phyloP scores from a whole-genome alignment of 306 rosid genomes.

The Citrullus colocynthis region DNA sequence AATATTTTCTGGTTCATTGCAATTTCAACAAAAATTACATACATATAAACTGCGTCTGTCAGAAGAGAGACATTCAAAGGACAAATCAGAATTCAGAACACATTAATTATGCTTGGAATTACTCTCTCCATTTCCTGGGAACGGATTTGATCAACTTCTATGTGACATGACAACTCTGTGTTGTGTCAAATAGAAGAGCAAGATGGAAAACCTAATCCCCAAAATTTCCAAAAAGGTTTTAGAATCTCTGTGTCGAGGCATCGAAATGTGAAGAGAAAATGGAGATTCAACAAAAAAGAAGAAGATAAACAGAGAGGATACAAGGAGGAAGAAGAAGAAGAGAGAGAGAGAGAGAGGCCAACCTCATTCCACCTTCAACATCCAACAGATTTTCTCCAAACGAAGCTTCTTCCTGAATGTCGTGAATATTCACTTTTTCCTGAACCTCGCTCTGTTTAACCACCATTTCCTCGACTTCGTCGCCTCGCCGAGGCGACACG shows the following conservation, averaged over 20 bases:
- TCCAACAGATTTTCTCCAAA: conserved; percentile 85
- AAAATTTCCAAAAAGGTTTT: background rate
- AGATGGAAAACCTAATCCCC: background rate
- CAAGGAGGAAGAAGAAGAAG: background rate
- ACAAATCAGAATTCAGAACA: background rate
- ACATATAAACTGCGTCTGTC: background rate
- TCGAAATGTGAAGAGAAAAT: background rate
- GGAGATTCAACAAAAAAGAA: background rate
- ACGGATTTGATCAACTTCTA: background rate
- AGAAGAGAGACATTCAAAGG: background rate
- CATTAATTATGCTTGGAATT: background rate
- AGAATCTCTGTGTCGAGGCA: background rate
- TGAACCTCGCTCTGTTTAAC: conserved; percentile 9
- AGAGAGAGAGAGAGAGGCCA: conserved; percentile 21
- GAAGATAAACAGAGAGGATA: background rate
- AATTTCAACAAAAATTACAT: background rate
- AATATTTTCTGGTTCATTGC: background rate
- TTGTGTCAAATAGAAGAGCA: background rate
- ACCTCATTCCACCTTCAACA: conserved; percentile 87
- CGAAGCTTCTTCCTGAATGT: conserved; percentile 59
- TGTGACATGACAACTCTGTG: background rate
- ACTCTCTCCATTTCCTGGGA: background rate
- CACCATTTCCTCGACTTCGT: conserved; percentile 3
- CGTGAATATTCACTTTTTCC: background rate
- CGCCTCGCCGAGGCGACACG: conserved; percentile 10